A percentile compares a stretch with the other conserved stretches of the same genome.
Evolutionary conservation across 169 alveolate species (phyloP).

Genomic region (Cryptosporidium felis): DNA sequence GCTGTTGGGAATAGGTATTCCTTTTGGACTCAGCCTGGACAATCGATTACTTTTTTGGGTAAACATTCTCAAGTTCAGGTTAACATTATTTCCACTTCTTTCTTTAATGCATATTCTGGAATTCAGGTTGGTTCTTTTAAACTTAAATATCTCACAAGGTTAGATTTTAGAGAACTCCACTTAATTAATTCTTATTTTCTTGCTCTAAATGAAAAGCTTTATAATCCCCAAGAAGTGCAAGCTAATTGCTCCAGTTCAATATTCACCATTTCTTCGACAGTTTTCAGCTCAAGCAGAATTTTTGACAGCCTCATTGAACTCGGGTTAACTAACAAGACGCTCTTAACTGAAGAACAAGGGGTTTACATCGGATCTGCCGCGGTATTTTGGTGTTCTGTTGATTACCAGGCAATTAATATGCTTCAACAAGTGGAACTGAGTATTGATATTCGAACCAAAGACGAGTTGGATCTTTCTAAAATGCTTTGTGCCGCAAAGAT

Average conservation of each 20-base stretch:
- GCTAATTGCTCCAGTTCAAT: conserved; percentile 35
- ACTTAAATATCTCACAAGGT: conserved; percentile 40
- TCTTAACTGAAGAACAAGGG: not conserved
- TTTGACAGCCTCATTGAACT: not conserved
- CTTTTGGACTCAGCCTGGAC: conserved; percentile 39
- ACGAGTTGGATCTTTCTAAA: conserved; percentile 16
- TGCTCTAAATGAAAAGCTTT: conserved; percentile 1
- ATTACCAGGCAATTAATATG: conserved; percentile 45
- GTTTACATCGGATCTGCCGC: conserved; percentile 61
- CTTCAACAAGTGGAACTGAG: conserved; percentile 50
- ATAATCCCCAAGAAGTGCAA: conserved; percentile 30
- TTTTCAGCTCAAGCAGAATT: not conserved
- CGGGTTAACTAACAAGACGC: not conserved
- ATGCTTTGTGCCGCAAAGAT: conserved; percentile 53
- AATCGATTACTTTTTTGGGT: conserved; percentile 16
- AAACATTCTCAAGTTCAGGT: conserved; percentile 10
- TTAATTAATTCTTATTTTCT: conserved; percentile 34
- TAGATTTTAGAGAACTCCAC: conserved; percentile 48
- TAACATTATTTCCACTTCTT: conserved; percentile 12
- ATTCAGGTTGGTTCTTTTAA: conserved; percentile 4
- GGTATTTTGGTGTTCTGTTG: conserved; percentile 46
- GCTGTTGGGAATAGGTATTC: conserved; percentile 62
- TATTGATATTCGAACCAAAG: conserved; percentile 11
- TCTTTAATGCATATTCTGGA: conserved; percentile 42
- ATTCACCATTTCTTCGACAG: conserved; percentile 38